Conservation (phyloP, 2,329 filamentous ascomycete species). For the Claviceps pazoutovae region DNA sequence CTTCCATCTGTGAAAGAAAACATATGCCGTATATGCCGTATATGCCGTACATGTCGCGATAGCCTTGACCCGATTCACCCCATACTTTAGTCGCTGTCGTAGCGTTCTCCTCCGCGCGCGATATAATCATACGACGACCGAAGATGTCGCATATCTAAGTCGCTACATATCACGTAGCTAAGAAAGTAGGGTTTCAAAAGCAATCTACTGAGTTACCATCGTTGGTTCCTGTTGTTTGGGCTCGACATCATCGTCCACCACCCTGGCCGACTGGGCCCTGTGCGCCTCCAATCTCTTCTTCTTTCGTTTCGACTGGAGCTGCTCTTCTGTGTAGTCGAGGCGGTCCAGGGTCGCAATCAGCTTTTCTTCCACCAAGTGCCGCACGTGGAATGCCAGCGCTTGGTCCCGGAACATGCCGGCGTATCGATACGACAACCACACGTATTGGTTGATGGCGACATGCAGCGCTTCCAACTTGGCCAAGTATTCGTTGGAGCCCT, state of each 20-base stretch:
- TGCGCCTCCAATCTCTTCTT: slow-evolving; percentile 11
- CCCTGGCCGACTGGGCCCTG: slow-evolving; percentile 5
- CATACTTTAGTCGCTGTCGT: not conserved
- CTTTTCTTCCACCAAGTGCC: slow-evolving; percentile 59
- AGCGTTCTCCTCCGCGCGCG: not conserved
- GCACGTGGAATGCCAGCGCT: slow-evolving; percentile 64
- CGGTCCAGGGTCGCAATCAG: slow-evolving; percentile 39
- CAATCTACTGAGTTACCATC: not conserved
- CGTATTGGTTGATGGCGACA: slow-evolving; percentile 68
- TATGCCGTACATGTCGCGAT: not conserved
- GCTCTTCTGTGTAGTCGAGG: slow-evolving; percentile 34
- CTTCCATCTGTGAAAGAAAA: not conserved
- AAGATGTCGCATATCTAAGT: not conserved
- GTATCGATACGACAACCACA: slow-evolving; percentile 89
- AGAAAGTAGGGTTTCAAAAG: not conserved
- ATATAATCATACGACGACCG: too few relatives aligned
- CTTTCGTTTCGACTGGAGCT: slow-evolving; percentile 15
- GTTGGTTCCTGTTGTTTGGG: not conserved
- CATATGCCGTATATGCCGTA: not conserved
- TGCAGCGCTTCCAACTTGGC: slow-evolving; percentile 63
- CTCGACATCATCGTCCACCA: not conserved
- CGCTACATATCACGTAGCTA: not conserved
- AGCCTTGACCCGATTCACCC: not conserved
- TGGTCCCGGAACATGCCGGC: slow-evolving; percentile 65
- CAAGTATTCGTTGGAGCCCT: slow-evolving; percentile 42